Evolutionary conservation across 2,329 filamentous ascomycete genomes (phyloP).

Genomic region (Akanthomyces uredinophilus): DNA sequence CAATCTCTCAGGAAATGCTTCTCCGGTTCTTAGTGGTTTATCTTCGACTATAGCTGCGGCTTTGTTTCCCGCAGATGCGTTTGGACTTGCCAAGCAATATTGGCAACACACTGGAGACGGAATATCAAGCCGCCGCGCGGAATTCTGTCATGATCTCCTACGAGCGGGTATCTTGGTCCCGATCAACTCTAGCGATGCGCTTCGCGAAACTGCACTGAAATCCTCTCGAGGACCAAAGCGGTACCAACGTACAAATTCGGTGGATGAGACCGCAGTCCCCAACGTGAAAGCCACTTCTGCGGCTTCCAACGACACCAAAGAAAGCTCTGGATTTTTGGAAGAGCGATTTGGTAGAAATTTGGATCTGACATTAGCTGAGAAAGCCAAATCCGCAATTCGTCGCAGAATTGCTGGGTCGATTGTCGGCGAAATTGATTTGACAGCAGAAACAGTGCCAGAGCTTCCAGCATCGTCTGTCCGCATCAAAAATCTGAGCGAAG

Average conservation of each 20-base stretch:
- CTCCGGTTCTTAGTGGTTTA: constrained; percentile 49
- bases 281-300: constrained; percentile 30
- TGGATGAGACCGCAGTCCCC: constrained; percentile 28
- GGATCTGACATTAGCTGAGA: constrained; percentile 69
- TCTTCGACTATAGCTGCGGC: constrained; percentile 63
- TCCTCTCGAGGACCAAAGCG: constrained; percentile 67
- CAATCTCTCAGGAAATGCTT: constrained; percentile 46
- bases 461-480: constrained; percentile 34
- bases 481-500: constrained; percentile 66
- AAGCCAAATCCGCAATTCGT: constrained; percentile 80
- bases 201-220: constrained; percentile 29
- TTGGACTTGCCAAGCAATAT: constrained; percentile 78
- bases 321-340: constrained; percentile 79
- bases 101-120: constrained; percentile 97
- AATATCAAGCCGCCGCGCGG: constrained; percentile 82
- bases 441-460: constrained; percentile 21
- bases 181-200: constrained; percentile 23
- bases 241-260: constrained; percentile 60
- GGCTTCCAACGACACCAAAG: constrained; percentile 34
- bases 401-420: constrained; percentile 85
- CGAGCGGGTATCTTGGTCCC: constrained; percentile 56
- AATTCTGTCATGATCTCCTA: constrained; percentile 77
- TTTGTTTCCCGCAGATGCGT: constrained; percentile 63
- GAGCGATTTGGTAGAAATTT: constrained; percentile 92
- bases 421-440: constrained; percentile 59